Evolutionary conservation across 495 filamentous ascomycete genomes (phyloP).

Genomic region (Penicillium mononematosum): DNA sequence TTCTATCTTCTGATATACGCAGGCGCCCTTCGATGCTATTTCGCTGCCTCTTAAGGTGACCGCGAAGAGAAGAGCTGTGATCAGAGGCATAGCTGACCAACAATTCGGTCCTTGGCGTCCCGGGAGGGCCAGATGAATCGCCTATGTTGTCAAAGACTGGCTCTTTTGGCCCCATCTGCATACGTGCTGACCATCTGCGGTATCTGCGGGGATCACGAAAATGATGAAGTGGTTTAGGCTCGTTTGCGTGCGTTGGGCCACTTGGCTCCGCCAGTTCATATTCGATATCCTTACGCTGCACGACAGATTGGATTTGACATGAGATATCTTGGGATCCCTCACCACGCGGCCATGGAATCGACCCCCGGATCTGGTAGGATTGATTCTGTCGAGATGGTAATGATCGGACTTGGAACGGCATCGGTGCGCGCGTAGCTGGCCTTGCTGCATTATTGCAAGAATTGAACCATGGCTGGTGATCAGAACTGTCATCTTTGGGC

Average conservation of each 20-base stretch:
- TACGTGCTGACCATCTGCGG: slow-evolving; percentile 39
- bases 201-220: slow-evolving; percentile 23
- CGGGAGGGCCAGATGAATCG: slow-evolving; percentile 36
- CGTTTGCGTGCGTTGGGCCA: background rate
- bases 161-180: slow-evolving; percentile 32
- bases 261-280: background rate
- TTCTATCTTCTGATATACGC: background rate
- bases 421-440: background rate
- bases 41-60: background rate
- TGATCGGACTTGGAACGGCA: background rate
- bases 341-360: slow-evolving; percentile 2
- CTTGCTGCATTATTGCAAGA: background rate
- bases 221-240: background rate
- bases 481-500: background rate
- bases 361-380: background rate
- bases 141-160: slow-evolving; percentile 7
- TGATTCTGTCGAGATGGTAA: background rate
- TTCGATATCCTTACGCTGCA: background rate
- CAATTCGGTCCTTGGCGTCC: slow-evolving; percentile 35
- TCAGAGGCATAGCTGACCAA: slow-evolving; percentile 30
- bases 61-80: slow-evolving; percentile 8
- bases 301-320: slow-evolving; percentile 7
- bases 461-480: background rate
- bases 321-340: background rate
- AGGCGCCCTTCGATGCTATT: background rate